Base-by-base conservation (phyloP, 306 rosid genomes). In the Acacia melanoxylon region DNA sequence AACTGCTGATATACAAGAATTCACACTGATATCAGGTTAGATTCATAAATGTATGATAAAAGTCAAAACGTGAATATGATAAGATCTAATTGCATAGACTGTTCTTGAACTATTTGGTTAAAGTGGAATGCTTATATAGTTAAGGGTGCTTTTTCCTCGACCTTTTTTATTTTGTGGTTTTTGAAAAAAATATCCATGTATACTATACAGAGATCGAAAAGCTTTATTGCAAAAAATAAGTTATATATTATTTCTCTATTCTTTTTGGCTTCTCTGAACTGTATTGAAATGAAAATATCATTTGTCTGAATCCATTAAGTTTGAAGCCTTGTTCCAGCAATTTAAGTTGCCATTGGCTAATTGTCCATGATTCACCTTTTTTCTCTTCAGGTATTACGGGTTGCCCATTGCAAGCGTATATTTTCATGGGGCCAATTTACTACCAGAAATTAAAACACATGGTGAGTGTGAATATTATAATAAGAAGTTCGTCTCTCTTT, bases 371-470 rank as follows among this genome's bases (percentile, higher is more conserved):
- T 78, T 29, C 62, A 22, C 78, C 54, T 8, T 52, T 81, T 78
- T 75, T 42, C 52, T 80, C 71, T 87, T 72, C 87, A 92, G 99
- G 99, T 74, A 93, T 93, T 80, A 95, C 98, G 0, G 99, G 99
- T 77, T 91, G 96, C 83, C 97, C 99, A 46, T 80, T 95, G 85
- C 97, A 95, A 84, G 99, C 99, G 15, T 95, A 95, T 82, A 95
- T 95, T 83, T 95, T 95, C 83, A 95, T 95, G 99, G 99, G 99
- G 74, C 99, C 97, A 59, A 95, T 93, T 79, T 95, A 95, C 93
- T 95, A 95, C 86, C 99, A 93, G 86, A 95, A 93, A 88, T 85
- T 93, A 83, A 95, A 95, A 81, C 98, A 95, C 83, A 95, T 93
- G 99, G 99, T 91, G 78, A 89, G 96, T 72, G 70, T 69, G 65